Conservation (phyloP, 495 filamentous ascomycete species). For the Emericellopsis terricola region DNA sequence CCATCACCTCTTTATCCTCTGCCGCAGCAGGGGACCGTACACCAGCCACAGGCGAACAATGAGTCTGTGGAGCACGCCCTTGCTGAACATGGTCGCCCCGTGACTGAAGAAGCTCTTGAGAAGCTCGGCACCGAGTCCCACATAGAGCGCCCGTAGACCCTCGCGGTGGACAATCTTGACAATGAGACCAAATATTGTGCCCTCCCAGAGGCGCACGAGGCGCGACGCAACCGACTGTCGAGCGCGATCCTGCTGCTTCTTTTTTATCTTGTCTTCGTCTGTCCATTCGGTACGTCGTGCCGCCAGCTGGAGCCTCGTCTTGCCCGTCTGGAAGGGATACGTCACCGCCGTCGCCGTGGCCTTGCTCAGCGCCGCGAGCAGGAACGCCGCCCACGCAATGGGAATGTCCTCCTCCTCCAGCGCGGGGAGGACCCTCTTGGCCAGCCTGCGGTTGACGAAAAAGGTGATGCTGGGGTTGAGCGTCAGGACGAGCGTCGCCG, state of each 20-base stretch:
- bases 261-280: not conserved
- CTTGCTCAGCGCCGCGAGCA: conserved; percentile 71
- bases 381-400: conserved; percentile 25
- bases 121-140: conserved; percentile 59
- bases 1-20: not conserved
- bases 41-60: conserved; percentile 41
- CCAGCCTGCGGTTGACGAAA: conserved; percentile 53
- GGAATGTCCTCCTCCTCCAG: conserved; percentile 32
- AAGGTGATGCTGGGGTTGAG: conserved; percentile 81
- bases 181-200: conserved; percentile 45
- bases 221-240: conserved; percentile 4
- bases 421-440: conserved; percentile 36
- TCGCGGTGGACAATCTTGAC: conserved; percentile 44
- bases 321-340: conserved; percentile 75
- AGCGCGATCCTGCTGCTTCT: not conserved
- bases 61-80: conserved; percentile 59
- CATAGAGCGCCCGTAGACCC: conserved; percentile 54
- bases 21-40: not conserved
- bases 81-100: conserved; percentile 78
- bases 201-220: conserved; percentile 9
- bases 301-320: conserved; percentile 51
- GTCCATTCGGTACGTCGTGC: conserved; percentile 7
- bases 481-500: conserved; percentile 59
- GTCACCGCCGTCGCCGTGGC: conserved; percentile 61
- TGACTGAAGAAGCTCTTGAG: conserved; percentile 75